A percentile compares a stretch with the other conserved stretches of the same genome.
phyloP scores from a whole-genome alignment of 768 basidiomycete species.

The Suillus paluster region DNA sequence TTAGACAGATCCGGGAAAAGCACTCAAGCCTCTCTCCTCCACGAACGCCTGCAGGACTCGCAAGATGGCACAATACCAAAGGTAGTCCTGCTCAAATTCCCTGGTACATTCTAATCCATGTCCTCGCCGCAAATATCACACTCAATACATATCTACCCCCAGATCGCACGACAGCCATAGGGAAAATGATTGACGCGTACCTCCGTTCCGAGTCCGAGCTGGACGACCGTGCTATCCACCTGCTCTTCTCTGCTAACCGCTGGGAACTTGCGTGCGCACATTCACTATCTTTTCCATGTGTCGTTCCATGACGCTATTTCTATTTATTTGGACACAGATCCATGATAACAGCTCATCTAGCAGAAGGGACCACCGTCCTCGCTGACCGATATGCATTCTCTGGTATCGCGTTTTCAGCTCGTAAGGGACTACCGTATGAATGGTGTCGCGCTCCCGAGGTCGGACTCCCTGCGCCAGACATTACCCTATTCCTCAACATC shows the following conservation, averaged over 20 bases:
- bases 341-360: slow-evolving; percentile 62
- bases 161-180: slow-evolving; percentile 93
- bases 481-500: slow-evolving; percentile 87
- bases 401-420: slow-evolving; percentile 85
- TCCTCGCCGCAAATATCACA: background rate
- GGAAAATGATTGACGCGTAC: slow-evolving; percentile 93
- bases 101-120: slow-evolving; percentile 54
- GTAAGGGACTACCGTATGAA: slow-evolving; percentile 69
- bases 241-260: slow-evolving; percentile 95
- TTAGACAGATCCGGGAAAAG: slow-evolving; percentile 96
- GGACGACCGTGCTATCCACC: slow-evolving; percentile 90
- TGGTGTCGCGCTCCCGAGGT: slow-evolving; percentile 90
- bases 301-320: background rate
- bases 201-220: slow-evolving; percentile 83
- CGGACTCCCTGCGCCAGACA: slow-evolving; percentile 87
- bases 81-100: slow-evolving; percentile 81
- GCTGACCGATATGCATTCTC: slow-evolving; percentile 98
- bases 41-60: slow-evolving; percentile 50
- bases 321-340: slow-evolving; percentile 42
- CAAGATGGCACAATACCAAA: slow-evolving; percentile 9
- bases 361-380: slow-evolving; percentile 70
- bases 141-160: background rate
- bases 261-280: slow-evolving; percentile 87
- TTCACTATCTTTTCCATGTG: background rate
- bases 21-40: slow-evolving; percentile 76